phyloP scores from a whole-genome alignment of 2,329 filamentous ascomycete species.

The Raffaelea ambrosiae region DNA sequence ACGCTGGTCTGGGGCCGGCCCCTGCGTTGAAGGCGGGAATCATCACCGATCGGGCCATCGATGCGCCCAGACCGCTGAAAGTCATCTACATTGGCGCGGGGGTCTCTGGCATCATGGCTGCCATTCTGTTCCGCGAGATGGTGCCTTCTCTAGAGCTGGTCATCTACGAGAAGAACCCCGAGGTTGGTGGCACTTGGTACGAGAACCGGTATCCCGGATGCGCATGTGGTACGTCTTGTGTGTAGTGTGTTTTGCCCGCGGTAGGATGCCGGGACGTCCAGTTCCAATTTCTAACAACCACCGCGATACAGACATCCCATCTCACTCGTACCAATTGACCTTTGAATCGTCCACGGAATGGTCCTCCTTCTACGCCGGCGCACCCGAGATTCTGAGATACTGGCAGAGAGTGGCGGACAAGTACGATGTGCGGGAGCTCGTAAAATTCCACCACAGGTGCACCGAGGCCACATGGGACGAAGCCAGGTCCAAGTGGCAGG shows the following conservation, averaged over 20 bases:
- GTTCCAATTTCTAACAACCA: too few relatives aligned
- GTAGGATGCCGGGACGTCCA: too few relatives aligned
- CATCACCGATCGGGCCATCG: background rate
- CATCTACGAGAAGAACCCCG: background rate
- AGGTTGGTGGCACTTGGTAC: slow-evolving; percentile 3
- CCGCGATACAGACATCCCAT: too few relatives aligned
- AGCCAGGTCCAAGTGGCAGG: slow-evolving; percentile 13
- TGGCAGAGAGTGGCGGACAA: slow-evolving; percentile 4
- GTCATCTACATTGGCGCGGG: slow-evolving; percentile 2
- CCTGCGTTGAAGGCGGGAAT: too few relatives aligned
- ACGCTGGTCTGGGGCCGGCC: too few relatives aligned
- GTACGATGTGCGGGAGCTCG: slow-evolving; percentile 3
- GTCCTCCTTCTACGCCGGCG: slow-evolving; percentile 12
- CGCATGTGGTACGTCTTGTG: slow-evolving; percentile 4
- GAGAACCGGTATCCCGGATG: slow-evolving; percentile 10
- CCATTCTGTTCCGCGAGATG: too few relatives aligned
- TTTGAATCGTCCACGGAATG: slow-evolving; percentile 12
- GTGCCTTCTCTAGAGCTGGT: background rate
- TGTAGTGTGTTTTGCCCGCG: too few relatives aligned
- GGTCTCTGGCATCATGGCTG: too few relatives aligned
- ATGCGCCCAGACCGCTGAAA: slow-evolving; percentile 4
- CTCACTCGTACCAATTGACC: slow-evolving; percentile 6
- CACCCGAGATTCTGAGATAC: slow-evolving; percentile 12
- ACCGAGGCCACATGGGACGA: slow-evolving; percentile 5
- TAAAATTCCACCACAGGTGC: background rate